Evolutionary conservation across 441 rosid species (phyloP), one percentile per base, ranked within the genome.

Genomic region (Syzygium malaccense): DNA sequence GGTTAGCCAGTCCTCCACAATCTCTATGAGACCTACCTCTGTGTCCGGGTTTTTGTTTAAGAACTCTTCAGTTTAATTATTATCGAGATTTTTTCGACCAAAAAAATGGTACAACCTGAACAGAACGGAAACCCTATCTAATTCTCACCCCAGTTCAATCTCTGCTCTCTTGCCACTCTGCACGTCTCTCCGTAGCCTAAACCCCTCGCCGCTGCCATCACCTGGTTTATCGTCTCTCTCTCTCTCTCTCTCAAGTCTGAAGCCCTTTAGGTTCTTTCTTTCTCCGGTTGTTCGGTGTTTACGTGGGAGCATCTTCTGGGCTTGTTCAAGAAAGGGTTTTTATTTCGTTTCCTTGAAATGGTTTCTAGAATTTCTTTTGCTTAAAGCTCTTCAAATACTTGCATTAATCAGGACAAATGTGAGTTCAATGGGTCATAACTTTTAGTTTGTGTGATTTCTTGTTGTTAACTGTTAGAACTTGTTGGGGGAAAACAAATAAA

Each of bases 1-100:
- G 62, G 62, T 14, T 14, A 12, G 5, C 14, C 15, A 0, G 55
- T 53, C 55, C 15, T 1, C 17, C 17, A 0, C 4, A 14, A 3
- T 14, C 3, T 53, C 55, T 18, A 3, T 6, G 56, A 3, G 56
- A 55, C 8, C 56, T 55, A 4, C 56, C 23, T 20, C 8, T 55
- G 18, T 18, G 20, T 55, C 12, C 23, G 56, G 56, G 1, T 18
- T 55, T 17, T 18, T 55, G 56, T 55, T 55, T 55, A 18, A 18
- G 56, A 53, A 53, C 15, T 18, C 56, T 55, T 55, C 7, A 55
- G 23, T 18, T 17, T 6, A 17, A 55, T 17, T 17, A 55, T 18
- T 55, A 55, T 18, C 23, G 20, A 55, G 56, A 20, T 14, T 53
- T 53, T 14, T 53, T 53, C 5, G 55, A 15, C 6, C 17, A 53